Base-by-base conservation (phyloP, 2,329 filamentous ascomycete species). In the Thielaviopsis ethacetica region DNA sequence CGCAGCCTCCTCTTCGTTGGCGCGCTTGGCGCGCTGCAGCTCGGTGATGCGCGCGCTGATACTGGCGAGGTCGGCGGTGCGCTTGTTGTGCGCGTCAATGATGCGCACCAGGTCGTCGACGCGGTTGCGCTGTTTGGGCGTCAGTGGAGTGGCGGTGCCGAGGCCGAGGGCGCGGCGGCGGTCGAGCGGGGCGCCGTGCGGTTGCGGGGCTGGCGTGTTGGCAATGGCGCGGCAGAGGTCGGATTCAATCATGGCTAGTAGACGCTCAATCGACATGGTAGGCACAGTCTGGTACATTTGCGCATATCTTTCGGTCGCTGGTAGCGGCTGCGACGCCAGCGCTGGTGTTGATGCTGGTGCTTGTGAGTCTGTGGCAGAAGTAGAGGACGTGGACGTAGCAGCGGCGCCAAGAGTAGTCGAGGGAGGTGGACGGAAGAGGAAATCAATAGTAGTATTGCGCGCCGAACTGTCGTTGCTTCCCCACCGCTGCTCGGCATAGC, bases 31-130 rank as follows among this genome's bases (percentile, higher is more conserved):
- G 59, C 76, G 69, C 19, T 70, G 70, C 3, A 78, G 69, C 64
- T 77, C 75, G 59, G 76, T 73, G 2, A 78, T 66, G 10, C 74
- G 71, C 57, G 64, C 65, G 58, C 64, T 63, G 60, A 73, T 71
- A 30, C 66, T 68, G 50, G 73, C 70, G 13, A 74, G 71, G 22
- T 52, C 61, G 9, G 27, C 52, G 15, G 49, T 26, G 30, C 59
- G 55, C 15, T 60, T 52, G 5, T 19, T 26, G 24, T 59, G 56
- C 2, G 57, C 61, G 22, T 62, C 57, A 10, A 59, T 59, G 17
- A 58, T 59, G 53, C 62, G 61, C 15, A 54, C 41, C 7, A 62
- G 54, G 24, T 62, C 49, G 52, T 63, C 62, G 15, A 57, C 55
- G 47, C 58, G 61, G 51, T 49, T 53, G 13, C 57, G 55, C 52